phyloP scores from a whole-genome alignment of 2,329 filamentous ascomycete genomes.

The Metarhizium guizhouense region DNA sequence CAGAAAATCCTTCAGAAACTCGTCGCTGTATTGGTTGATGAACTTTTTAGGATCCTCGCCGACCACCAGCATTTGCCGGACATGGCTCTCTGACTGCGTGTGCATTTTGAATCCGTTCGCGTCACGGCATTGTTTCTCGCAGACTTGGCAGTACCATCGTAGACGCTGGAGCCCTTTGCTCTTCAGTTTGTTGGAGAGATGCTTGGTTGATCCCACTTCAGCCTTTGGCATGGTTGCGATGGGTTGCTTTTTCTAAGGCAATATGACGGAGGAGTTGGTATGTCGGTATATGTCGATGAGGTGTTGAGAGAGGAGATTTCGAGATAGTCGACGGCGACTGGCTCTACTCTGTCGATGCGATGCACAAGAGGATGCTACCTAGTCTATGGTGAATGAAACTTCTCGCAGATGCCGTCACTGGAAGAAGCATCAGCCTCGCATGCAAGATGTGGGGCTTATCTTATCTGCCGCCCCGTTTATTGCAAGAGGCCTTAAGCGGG shows the following conservation, averaged over 20 bases:
- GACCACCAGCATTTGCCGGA: slow-evolving; percentile 79
- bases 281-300: neutral
- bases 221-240: slow-evolving; percentile 69
- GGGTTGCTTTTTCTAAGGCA: neutral
- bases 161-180: slow-evolving; percentile 68
- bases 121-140: slow-evolving; percentile 57
- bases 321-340: neutral
- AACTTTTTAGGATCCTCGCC: slow-evolving; percentile 79
- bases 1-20: slow-evolving; percentile 77
- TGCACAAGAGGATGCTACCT: neutral
- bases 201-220: slow-evolving; percentile 86
- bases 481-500: neutral
- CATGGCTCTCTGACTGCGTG: slow-evolving; percentile 73
- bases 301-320: neutral
- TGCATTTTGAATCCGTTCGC: slow-evolving; percentile 92
- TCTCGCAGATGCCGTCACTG: neutral
- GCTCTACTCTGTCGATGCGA: neutral
- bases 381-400: neutral
- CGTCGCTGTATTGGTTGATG: slow-evolving; percentile 71
- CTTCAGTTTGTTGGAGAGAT: slow-evolving; percentile 86
- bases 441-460: neutral
- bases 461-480: slow-evolving; percentile 3
- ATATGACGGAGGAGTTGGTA: neutral
- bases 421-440: slow-evolving; percentile 4
- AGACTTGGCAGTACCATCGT: slow-evolving; percentile 85